Conservation (phyloP, 495 filamentous ascomycete species). For the Penicillium canescens region DNA sequence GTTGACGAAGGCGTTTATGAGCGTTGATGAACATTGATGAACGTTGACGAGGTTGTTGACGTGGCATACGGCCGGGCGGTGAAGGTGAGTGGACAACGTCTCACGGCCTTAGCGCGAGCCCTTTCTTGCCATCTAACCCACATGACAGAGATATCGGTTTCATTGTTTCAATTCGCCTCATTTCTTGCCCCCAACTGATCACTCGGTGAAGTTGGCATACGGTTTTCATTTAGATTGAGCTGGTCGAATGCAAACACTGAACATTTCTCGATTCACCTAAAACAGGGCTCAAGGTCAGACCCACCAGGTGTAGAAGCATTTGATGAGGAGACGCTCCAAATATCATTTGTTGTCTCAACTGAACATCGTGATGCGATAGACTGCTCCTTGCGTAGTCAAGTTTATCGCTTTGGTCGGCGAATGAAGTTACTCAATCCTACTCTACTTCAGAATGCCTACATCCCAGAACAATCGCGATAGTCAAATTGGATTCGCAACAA, state of each 20-base stretch:
- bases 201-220: not conserved
- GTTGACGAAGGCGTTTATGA: no score
- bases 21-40: not conserved
- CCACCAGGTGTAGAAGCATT: not conserved
- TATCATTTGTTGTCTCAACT: slow-evolving; percentile 1
- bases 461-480: no score
- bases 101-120: not conserved
- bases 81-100: not conserved
- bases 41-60: not conserved
- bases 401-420: not conserved
- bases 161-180: no score
- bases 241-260: slow-evolving; percentile 2
- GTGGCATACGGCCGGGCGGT: not conserved
- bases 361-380: slow-evolving; percentile 1
- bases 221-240: no score
- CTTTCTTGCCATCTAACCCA: not conserved
- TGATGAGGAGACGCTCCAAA: slow-evolving; percentile 1
- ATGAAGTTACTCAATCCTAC: no score
- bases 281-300: slow-evolving; percentile 1
- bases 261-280: not conserved
- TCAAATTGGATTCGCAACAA: no score
- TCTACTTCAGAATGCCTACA: no score
- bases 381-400: not conserved
- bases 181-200: not conserved
- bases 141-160: not conserved